A percentile compares a stretch with the other conserved stretches of the same genome.
Evolutionary conservation across 345 rosid species (phyloP).

Genomic region (Trapa bicornis): DNA sequence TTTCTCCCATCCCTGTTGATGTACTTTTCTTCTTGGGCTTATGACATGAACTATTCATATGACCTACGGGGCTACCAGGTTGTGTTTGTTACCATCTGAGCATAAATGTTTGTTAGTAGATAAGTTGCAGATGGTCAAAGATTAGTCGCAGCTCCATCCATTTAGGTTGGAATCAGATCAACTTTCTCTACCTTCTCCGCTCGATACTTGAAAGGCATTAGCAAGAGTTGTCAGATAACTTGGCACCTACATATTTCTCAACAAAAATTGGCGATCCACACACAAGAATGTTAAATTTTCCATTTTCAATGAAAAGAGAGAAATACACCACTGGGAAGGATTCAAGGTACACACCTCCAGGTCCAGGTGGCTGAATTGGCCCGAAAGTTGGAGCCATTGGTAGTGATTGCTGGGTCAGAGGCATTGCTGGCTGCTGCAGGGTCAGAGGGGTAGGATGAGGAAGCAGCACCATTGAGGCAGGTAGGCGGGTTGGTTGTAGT

Average conservation of each 20-base stretch:
- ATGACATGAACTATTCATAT: too few species aligned
- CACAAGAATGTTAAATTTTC: not conserved
- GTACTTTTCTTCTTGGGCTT: too few species aligned
- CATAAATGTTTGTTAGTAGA: too few species aligned
- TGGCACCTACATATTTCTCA: not conserved
- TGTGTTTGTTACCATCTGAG: too few species aligned
- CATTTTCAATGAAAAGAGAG: not conserved
- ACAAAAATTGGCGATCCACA: not conserved
- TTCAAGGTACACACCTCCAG: conserved; percentile 48
- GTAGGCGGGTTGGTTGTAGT: conserved; percentile 23
- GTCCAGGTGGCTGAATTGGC: conserved; percentile 64
- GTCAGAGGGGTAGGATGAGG: conserved; percentile 27
- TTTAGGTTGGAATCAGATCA: too few species aligned
- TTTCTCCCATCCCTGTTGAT: too few species aligned
- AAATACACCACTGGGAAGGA: conserved; percentile 29
- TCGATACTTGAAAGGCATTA: too few species aligned
- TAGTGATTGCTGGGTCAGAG: conserved; percentile 32
- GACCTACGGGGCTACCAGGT: too few species aligned
- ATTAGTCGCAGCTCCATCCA: too few species aligned
- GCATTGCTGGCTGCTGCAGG: conserved; percentile 27
- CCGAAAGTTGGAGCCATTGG: conserved; percentile 44
- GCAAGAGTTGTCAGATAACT: not conserved
- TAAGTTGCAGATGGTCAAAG: too few species aligned
- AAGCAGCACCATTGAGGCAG: conserved; percentile 38
- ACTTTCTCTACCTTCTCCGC: too few species aligned